Evolutionary conservation across 352 stramenopile species (phyloP).

Genomic region (Phytophthora ohioensis): DNA sequence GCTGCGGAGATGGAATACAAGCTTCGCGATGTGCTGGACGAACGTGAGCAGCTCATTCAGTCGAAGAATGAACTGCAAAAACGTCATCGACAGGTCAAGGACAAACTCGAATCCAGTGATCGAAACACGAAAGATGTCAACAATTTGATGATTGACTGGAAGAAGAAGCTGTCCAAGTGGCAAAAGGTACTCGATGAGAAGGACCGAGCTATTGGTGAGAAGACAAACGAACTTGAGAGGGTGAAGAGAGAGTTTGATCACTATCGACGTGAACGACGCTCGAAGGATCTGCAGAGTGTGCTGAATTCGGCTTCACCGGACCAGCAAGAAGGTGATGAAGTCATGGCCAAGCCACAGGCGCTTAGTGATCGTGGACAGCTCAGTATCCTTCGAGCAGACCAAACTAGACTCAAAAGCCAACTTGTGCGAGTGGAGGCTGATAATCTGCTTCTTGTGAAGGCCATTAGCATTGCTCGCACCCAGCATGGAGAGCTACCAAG

Average conservation of each 20-base stretch:
- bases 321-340: constrained; percentile 15
- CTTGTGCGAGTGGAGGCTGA: constrained; percentile 69
- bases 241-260: constrained; percentile 39
- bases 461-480: constrained; percentile 61
- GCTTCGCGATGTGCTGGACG: constrained; percentile 38
- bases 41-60: constrained; percentile 47
- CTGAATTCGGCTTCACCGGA: constrained; percentile 23
- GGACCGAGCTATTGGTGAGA: constrained; percentile 42
- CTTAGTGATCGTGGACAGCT: constrained; percentile 38
- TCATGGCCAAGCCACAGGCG: background rate
- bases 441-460: constrained; percentile 71
- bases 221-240: constrained; percentile 40
- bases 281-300: constrained; percentile 46
- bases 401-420: constrained; percentile 63
- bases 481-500: constrained; percentile 65
- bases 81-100: constrained; percentile 24
- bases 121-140: constrained; percentile 43
- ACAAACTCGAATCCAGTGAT: constrained; percentile 35
- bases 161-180: constrained; percentile 66
- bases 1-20: constrained; percentile 42
- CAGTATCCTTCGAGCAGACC: constrained; percentile 56
- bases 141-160: constrained; percentile 53
- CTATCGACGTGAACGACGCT: constrained; percentile 44
- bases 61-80: constrained; percentile 37
- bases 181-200: constrained; percentile 58